These are phyloP conservation scores for Cutaneotrichosporon cavernicola DNA, from an alignment of 1,284 basidiomycete genomes.

Conservation along the genomic window DNA sequence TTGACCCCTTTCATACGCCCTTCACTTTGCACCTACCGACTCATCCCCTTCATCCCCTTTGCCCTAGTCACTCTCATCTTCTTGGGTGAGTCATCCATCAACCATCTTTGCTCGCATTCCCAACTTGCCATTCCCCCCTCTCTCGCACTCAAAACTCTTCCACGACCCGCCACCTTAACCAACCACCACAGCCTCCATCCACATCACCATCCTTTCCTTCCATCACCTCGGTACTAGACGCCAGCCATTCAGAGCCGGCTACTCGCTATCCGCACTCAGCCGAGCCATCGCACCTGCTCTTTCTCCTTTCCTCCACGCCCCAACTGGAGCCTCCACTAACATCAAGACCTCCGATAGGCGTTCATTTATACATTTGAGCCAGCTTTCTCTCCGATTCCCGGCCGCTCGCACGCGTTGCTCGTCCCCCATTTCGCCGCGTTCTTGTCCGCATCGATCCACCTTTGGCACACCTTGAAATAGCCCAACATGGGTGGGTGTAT, in stretches of 20 bases:
- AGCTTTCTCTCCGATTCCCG: not conserved
- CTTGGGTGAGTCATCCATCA: not conserved
- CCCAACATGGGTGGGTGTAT: conserved; percentile 43
- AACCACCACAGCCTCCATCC: not conserved
- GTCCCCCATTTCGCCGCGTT: not conserved
- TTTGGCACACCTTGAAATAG: not conserved
- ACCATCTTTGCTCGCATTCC: not conserved
- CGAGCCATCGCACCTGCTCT: not conserved
- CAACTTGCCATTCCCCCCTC: not conserved
- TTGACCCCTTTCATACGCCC: not conserved
- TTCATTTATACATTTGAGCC: not conserved
- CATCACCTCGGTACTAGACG: not conserved
- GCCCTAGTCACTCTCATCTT: not conserved
- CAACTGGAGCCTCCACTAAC: not conserved
- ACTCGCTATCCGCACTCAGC: not conserved
- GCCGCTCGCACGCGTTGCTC: not conserved
- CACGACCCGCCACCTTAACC: not conserved
- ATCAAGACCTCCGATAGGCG: not conserved
- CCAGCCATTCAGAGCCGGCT: not conserved
- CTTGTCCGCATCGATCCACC: not conserved
- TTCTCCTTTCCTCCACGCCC: not conserved
- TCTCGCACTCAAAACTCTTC: not conserved
- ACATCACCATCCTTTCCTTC: not conserved
- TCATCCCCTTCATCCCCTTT: not conserved
- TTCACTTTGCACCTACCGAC: not conserved